Evolutionary conservation across 2,329 filamentous ascomycete species (phyloP), one percentile per base, ranked within the genome.

Genomic region (Colletotrichum sp.): DNA sequence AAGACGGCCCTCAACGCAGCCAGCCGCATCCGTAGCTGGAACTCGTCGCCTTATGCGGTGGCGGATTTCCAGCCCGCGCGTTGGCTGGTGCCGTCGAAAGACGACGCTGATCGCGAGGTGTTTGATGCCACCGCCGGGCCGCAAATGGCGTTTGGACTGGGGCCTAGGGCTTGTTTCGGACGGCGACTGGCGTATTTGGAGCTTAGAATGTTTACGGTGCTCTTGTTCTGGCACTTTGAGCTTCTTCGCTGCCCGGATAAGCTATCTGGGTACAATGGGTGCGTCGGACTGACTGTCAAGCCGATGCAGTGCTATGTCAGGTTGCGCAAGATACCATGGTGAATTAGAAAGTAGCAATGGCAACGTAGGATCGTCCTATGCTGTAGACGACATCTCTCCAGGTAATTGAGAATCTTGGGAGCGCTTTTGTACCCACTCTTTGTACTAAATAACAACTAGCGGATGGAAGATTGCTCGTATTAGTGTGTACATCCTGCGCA

Each of bases 151-250:
- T 83, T 82, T 34, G 78, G 81, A 1, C 26, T 77, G 5, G 82
- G 81, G 1, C 62, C 71, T 0, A 71, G 82, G 28, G 78, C 76
- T 2, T 84, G 82, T 39, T 83, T 78, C 24, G 82, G 81, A 4
- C 76, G 79, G n/a, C 76, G 76, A 55, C 59, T 84, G 68, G 82
- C 82, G 6, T 80, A 81, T 32, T 32, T 83, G 4, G 79, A 84
- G 75, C 28, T 84, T 72, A 78, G 78, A 32, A 75, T 82, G 6
- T 60, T 80, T 13, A n/a, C 80, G 4, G 70, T 73, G 13, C 62
- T 83, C 24, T 63, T 82, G 21, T 49, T 82, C 26, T 83, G 81
- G 80, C 78, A 76, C 21, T 82, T 81, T 65, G 78, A 81, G 65
- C 62, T 82, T 30, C 36, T 71, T 65, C 32, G n/a, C n/a, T 64